Evolutionary conservation across 2,329 filamentous ascomycete genomes (phyloP).

Genomic region (Drechslerella dactyloides): DNA sequence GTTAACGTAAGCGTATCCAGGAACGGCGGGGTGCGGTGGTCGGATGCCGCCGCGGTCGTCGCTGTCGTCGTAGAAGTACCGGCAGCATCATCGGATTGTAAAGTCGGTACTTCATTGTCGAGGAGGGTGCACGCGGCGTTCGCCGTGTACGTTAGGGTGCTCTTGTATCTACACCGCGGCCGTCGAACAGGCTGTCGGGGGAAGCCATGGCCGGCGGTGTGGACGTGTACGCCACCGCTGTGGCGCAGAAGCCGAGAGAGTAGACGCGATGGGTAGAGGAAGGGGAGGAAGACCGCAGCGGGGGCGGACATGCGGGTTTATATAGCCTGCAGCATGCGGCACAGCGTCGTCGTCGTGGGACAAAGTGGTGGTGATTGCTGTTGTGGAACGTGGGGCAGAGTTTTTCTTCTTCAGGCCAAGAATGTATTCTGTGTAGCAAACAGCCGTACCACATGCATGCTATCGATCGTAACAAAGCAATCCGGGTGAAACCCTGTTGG

Average conservation of each 20-base stretch:
- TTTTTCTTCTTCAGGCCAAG: no score
- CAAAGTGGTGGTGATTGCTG: neutral
- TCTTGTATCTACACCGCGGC: conserved; percentile 61
- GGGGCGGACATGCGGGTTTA: neutral
- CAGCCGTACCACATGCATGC: no score
- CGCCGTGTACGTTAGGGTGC: conserved; percentile 67
- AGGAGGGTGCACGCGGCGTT: conserved; percentile 64
- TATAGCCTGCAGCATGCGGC: no score
- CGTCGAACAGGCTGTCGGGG: conserved; percentile 18
- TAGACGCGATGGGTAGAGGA: conserved; percentile 44
- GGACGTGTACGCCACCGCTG: no score
- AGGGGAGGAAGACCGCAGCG: conserved; percentile 27
- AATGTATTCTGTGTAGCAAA: no score
- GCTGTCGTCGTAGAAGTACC: conserved; percentile 62
- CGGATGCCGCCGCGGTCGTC: conserved; percentile 60
- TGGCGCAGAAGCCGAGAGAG: conserved; percentile 32
- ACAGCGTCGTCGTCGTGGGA: neutral
- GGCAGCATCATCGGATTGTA: conserved; percentile 56
- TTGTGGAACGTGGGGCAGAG: no score
- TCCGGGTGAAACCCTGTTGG: no score
- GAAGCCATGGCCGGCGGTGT: conserved; percentile 49
- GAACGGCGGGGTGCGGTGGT: conserved; percentile 83
- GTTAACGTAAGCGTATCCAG: conserved; percentile 82
- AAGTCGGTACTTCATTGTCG: conserved; percentile 64
- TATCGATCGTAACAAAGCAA: no score